phyloP scores from a whole-genome alignment of 306 rosid genomes.

The Pyrus betulifolia region DNA sequence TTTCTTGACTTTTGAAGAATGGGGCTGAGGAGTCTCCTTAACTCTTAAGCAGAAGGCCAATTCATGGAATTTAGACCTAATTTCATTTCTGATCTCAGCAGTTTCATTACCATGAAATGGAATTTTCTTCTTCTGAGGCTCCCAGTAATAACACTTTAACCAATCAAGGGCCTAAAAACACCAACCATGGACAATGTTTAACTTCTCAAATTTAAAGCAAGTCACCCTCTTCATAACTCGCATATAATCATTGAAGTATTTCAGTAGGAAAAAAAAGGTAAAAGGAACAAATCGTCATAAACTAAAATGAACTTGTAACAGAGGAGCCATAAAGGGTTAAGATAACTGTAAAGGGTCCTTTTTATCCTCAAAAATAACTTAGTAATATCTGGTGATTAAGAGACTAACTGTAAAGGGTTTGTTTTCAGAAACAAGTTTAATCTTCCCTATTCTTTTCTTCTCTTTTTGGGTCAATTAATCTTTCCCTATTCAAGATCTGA shows the following conservation, averaged over 20 bases:
- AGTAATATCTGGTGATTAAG: neutral
- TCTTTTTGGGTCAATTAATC: neutral
- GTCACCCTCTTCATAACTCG: neutral
- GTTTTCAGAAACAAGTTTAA: neutral
- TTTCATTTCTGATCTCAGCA: constrained; percentile 40
- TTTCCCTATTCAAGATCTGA: neutral
- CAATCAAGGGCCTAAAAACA: constrained; percentile 79
- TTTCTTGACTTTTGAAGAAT: constrained; percentile 34
- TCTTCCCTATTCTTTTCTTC: neutral
- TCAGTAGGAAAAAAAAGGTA: too few species aligned
- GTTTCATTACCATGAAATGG: constrained; percentile 67
- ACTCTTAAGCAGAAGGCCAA: constrained; percentile 46
- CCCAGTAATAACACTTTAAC: constrained; percentile 91
- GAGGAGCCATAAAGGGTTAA: neutral
- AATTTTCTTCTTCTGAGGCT: constrained; percentile 75
- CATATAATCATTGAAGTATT: neutral
- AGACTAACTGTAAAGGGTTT: neutral
- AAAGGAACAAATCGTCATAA: neutral
- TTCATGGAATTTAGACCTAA: constrained; percentile 52
- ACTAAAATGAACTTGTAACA: neutral
- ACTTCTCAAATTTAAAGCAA: neutral
- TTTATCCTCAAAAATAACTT: neutral
- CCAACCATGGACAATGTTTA: neutral
- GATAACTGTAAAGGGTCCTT: neutral
- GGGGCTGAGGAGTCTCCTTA: constrained; percentile 31